phyloP scores from a whole-genome alignment of 2,329 filamentous ascomycete genomes.

The Hypomyces rosellus region DNA sequence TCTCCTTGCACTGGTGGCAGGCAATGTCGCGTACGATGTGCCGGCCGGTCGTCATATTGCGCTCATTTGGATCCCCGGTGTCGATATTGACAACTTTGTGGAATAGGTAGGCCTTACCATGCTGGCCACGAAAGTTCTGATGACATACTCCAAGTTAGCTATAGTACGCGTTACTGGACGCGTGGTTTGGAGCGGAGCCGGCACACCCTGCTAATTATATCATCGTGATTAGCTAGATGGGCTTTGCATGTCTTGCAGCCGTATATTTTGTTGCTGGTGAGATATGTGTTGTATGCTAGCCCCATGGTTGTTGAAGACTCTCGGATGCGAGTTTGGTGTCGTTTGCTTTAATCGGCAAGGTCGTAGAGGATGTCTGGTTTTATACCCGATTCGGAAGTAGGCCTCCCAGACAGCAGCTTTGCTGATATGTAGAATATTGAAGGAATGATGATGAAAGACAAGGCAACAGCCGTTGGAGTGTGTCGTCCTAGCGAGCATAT shows the following conservation, averaged over 20 bases:
- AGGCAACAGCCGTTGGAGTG: too few species aligned
- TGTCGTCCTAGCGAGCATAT: too few species aligned
- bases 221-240: constrained; percentile 89
- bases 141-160: neutral
- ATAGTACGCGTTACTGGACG: too few species aligned
- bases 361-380: too few species aligned
- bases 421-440: too few species aligned
- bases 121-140: constrained; percentile 96
- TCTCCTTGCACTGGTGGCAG: constrained; percentile 85
- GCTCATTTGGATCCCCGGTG: constrained; percentile 77
- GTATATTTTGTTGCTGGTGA: constrained; percentile 80
- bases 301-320: constrained; percentile 54
- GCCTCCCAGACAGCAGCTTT: too few species aligned
- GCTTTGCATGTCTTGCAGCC: constrained; percentile 94
- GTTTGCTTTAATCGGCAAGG: neutral
- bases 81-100: constrained; percentile 88
- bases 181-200: neutral
- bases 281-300: constrained; percentile 85
- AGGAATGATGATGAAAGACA: too few species aligned
- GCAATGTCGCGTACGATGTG: constrained; percentile 91
- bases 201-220: constrained; percentile 86
- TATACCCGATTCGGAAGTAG: too few species aligned
- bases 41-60: constrained; percentile 94
- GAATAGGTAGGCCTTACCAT: constrained; percentile 97
- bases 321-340: neutral